Percentiles rank a stretch among this genome's conserved stretches.
Conservation (phyloP, 495 filamentous ascomycete species). For the Bathelium albidoporum region DNA sequence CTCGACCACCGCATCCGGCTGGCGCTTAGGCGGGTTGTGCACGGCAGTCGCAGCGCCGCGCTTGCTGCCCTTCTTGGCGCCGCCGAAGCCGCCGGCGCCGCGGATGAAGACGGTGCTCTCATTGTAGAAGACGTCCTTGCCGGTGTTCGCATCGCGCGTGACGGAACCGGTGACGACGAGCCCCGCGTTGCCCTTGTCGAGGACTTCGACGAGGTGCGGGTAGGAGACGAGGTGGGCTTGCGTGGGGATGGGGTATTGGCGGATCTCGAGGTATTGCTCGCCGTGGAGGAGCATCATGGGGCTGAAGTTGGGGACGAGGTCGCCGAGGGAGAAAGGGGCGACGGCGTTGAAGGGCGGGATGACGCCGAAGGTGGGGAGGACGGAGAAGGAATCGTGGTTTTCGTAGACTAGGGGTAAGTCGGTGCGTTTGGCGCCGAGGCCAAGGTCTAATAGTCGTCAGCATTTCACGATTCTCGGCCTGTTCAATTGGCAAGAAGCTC, state of each 20-base stretch:
- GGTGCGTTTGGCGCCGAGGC: constrained; percentile 85
- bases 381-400: constrained; percentile 81
- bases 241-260: constrained; percentile 89
- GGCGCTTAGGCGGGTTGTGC: constrained; percentile 67
- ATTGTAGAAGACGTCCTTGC: constrained; percentile 93
- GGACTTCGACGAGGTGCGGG: constrained; percentile 81
- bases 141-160: constrained; percentile 66
- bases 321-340: constrained; percentile 67
- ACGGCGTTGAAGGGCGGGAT: constrained; percentile 83
- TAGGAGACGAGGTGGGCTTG: constrained; percentile 68
- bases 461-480: not conserved
- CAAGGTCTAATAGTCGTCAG: constrained; percentile 45
- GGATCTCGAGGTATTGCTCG: constrained; percentile 95
- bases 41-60: constrained; percentile 68
- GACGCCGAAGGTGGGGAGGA: constrained; percentile 88
- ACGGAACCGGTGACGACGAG: constrained; percentile 70
- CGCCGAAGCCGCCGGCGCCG: constrained; percentile 86
- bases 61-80: constrained; percentile 64
- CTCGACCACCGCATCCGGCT: constrained; percentile 73
- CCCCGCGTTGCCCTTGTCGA: constrained; percentile 90
- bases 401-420: constrained; percentile 85
- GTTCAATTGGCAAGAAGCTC: constrained; percentile 8
- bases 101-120: constrained; percentile 86
- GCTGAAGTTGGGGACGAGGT: constrained; percentile 86
- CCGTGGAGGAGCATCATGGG: constrained; percentile 99